These are phyloP conservation scores for Pholiota molesta DNA, from an alignment of 768 basidiomycete genomes.

Conservation along the genomic window DNA sequence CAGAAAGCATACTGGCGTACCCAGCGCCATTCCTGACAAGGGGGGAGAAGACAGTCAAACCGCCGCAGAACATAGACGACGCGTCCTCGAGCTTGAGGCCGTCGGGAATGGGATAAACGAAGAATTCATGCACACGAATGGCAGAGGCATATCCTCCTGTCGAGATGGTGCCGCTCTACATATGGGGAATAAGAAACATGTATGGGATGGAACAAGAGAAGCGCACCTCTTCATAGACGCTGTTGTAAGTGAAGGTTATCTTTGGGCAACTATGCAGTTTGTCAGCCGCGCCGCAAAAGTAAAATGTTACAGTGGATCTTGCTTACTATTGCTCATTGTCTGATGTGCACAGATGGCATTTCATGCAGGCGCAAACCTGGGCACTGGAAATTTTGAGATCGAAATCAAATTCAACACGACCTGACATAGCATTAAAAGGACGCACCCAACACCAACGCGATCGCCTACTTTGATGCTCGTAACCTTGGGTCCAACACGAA, in stretches of 20 bases:
- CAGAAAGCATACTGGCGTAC: slow-evolving; percentile 12
- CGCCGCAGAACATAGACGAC: slow-evolving; percentile 68
- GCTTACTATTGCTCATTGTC: slow-evolving; percentile 56
- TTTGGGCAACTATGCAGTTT: slow-evolving; percentile 40
- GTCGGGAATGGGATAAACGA: slow-evolving; percentile 63
- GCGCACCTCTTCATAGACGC: slow-evolving; percentile 39
- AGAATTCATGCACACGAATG: slow-evolving; percentile 51
- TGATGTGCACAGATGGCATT: slow-evolving; percentile 50
- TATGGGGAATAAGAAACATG: neutral
- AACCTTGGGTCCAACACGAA: slow-evolving; percentile 56
- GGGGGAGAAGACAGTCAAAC: slow-evolving; percentile 66
- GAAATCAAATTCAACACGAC: slow-evolving; percentile 19
- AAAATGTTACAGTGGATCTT: neutral
- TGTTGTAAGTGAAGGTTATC: slow-evolving; percentile 43
- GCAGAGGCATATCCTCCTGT: slow-evolving; percentile 53
- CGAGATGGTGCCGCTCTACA: slow-evolving; percentile 34
- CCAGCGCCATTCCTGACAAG: slow-evolving; percentile 52
- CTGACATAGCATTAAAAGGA: neutral
- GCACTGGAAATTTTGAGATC: slow-evolving; percentile 44
- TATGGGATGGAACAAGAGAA: neutral
- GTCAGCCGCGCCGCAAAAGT: neutral
- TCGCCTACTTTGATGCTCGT: slow-evolving; percentile 59
- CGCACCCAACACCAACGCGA: slow-evolving; percentile 49
- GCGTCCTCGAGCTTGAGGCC: slow-evolving; percentile 52
- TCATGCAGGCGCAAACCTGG: slow-evolving; percentile 46